Percentiles rank a stretch among this genome's conserved stretches.
Evolutionary conservation across 2,329 filamentous ascomycete genomes (phyloP).

Genomic region (Periconia macrospinosa): DNA sequence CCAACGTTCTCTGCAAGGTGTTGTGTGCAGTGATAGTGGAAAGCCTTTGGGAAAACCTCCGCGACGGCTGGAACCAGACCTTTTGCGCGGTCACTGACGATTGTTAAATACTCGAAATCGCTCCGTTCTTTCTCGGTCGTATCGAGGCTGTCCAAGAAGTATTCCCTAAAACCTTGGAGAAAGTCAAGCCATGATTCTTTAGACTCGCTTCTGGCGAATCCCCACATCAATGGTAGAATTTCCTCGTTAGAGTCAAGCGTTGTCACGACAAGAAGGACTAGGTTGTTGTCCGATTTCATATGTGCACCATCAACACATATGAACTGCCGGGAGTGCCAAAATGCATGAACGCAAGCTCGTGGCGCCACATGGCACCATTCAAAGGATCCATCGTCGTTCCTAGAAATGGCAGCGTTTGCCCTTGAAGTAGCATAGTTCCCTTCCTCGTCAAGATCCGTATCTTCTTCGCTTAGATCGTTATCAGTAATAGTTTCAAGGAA

Average conservation of each 20-base stretch:
- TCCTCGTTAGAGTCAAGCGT: slow-evolving; percentile 6
- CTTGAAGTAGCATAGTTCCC: slow-evolving; percentile 9
- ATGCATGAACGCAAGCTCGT: slow-evolving; percentile 6
- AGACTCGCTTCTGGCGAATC: slow-evolving; percentile 5
- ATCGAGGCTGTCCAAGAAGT: too few species aligned
- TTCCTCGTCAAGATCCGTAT: slow-evolving; percentile 6
- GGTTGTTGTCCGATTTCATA: slow-evolving; percentile 8
- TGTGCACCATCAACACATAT: slow-evolving; percentile 7
- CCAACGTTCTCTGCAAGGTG: slow-evolving; percentile 4
- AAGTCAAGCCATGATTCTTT: slow-evolving; percentile 6
- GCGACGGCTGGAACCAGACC: slow-evolving; percentile 4
- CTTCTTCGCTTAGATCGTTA: neutral
- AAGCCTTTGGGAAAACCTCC: slow-evolving; percentile 7
- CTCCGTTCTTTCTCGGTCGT: too few species aligned
- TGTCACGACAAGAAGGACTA: slow-evolving; percentile 4
- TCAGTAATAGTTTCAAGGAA: slow-evolving; percentile 5
- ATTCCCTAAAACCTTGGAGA: neutral
- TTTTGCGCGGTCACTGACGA: neutral
- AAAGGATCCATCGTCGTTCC: slow-evolving; percentile 4
- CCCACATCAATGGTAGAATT: slow-evolving; percentile 6
- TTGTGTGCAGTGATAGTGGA: slow-evolving; percentile 4
- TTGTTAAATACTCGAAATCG: too few species aligned
- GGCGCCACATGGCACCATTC: slow-evolving; percentile 3
- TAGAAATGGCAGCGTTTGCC: slow-evolving; percentile 8
- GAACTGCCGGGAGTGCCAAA: slow-evolving; percentile 6